These are phyloP conservation scores for Rhodomyrtus psidioides DNA, from an alignment of 441 rosid genomes.

Conservation along the genomic window DNA sequence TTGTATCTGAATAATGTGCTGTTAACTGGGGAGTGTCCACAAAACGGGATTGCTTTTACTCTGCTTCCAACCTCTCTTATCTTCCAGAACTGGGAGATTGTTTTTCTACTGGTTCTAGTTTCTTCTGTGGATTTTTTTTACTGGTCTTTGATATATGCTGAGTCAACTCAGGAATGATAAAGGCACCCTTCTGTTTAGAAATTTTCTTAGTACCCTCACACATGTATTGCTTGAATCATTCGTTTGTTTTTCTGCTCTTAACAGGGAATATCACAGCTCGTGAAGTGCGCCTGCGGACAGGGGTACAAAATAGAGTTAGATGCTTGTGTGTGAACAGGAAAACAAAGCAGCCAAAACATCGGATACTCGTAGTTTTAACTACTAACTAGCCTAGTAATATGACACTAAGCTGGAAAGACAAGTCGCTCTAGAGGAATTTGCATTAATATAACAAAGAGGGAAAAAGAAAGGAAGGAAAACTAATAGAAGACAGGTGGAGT, in stretches of 20 bases:
- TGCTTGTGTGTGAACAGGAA: neutral
- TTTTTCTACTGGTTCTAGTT: neutral
- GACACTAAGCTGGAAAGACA: neutral
- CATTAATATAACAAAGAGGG: neutral
- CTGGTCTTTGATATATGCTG: neutral
- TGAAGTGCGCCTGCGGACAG: neutral
- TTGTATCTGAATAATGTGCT: neutral
- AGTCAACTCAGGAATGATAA: neutral
- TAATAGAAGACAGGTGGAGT: neutral
- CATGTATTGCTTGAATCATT: neutral
- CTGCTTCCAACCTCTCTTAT: neutral
- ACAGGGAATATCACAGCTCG: neutral
- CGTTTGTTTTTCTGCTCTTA: neutral
- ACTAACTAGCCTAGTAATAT: neutral
- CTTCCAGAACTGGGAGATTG: neutral
- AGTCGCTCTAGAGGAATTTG: neutral
- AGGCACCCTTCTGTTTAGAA: neutral
- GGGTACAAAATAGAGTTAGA: neutral
- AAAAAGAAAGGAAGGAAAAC: neutral
- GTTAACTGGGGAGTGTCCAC: neutral
- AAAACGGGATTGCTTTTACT: neutral
- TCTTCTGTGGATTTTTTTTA: neutral
- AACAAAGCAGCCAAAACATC: neutral
- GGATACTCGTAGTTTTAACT: neutral
- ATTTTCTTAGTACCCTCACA: neutral